These are phyloP conservation scores for Chrysoporthe austroafricana DNA, from an alignment of 2,329 filamentous ascomycete genomes.

Conservation along the genomic window DNA sequence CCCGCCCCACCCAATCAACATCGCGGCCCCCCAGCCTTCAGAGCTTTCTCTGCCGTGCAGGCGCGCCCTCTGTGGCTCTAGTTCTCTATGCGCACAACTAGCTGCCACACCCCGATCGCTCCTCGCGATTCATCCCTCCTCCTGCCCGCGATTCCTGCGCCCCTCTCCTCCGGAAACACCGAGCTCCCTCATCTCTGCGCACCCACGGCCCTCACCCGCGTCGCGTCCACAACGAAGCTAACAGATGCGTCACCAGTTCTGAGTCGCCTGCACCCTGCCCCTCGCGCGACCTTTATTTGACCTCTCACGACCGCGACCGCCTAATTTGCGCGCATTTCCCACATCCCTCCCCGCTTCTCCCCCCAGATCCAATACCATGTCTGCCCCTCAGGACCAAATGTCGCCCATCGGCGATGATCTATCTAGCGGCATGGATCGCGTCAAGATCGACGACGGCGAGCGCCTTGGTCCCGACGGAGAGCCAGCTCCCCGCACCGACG, in stretches of 20 bases:
- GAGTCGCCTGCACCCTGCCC: slow-evolving; percentile 3
- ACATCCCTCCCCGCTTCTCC: neutral
- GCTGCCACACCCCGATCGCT: neutral
- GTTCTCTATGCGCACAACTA: slow-evolving; percentile 1
- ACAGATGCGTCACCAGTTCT: slow-evolving; percentile 25
- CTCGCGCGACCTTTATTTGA: slow-evolving; percentile 21
- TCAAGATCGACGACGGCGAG: slow-evolving; percentile 67
- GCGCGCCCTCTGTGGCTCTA: neutral
- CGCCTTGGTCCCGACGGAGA: slow-evolving; percentile 74
- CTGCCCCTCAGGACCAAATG: slow-evolving; percentile 61
- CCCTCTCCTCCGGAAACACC: too few species aligned
- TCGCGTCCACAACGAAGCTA: slow-evolving; percentile 7
- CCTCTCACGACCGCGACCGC: slow-evolving; percentile 7
- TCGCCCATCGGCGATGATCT: slow-evolving; percentile 65
- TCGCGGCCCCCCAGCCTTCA: slow-evolving; percentile 15
- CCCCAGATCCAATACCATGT: slow-evolving; percentile 53
- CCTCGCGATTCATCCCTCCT: neutral
- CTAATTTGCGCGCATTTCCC: neutral
- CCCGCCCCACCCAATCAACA: slow-evolving; percentile 23
- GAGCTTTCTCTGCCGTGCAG: slow-evolving; percentile 21
- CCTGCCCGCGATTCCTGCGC: neutral
- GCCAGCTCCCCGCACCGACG: slow-evolving; percentile 85
- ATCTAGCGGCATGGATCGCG: slow-evolving; percentile 64
- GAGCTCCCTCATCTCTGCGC: neutral
- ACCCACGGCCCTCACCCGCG: neutral